These are phyloP conservation scores for Paecilomyces dactylethromorphus DNA, from an alignment of 2,329 filamentous ascomycete species.

Conservation along the genomic window DNA sequence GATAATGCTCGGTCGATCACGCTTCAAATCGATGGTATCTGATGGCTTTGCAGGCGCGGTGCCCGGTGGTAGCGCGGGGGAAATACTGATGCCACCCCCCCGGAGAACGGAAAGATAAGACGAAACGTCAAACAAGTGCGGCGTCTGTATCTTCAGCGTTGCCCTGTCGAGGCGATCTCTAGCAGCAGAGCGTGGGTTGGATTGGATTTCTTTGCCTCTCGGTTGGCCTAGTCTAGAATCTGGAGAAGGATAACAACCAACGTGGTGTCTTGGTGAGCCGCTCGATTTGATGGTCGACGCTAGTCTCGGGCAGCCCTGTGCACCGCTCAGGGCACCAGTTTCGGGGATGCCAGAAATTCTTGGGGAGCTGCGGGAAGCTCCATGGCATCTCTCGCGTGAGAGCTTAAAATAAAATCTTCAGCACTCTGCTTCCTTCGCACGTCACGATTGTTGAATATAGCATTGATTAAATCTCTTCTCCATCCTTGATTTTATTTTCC, in stretches of 20 bases:
- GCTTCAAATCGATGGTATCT: not conserved
- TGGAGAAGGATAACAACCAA: constrained; percentile 11
- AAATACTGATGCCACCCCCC: not conserved
- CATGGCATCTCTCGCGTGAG: not conserved
- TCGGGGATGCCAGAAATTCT: not conserved
- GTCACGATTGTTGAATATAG: not conserved
- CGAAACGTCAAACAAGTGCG: not conserved
- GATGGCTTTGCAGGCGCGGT: not conserved
- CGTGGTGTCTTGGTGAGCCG: constrained; percentile 18
- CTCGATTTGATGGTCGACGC: constrained; percentile 11
- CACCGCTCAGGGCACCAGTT: not conserved
- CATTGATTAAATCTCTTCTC: not conserved
- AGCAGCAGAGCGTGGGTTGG: not conserved
- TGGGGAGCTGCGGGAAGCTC: not conserved
- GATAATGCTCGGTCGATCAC: not conserved
- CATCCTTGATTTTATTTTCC: not conserved
- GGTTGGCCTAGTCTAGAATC: not conserved
- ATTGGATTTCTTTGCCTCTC: constrained; percentile 5
- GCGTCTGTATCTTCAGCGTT: not conserved
- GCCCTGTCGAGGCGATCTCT: not conserved
- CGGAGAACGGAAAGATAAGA: not conserved
- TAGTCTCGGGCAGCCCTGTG: constrained; percentile 6
- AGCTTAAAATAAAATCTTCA: not conserved
- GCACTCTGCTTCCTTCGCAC: not conserved
- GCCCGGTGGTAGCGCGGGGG: not conserved